Evolutionary conservation across 192 early-diverging fungal genomes (phyloP), one percentile per base, ranked within the genome.

Genomic region (Linnemannia elongata): DNA sequence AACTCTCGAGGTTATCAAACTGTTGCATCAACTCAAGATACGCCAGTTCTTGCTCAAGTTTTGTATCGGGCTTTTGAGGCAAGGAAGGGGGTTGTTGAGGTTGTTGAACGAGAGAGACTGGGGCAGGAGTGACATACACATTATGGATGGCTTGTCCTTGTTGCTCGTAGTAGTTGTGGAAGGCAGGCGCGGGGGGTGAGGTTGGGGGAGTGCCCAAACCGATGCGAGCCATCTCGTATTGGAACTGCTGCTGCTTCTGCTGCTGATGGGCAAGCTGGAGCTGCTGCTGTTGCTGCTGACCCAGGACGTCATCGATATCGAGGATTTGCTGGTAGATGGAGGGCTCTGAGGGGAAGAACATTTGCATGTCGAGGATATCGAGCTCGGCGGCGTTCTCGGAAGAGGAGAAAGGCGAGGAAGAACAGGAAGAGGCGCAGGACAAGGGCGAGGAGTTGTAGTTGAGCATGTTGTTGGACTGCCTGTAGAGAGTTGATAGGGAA

Each of bases 1-100:
- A 81, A 72, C 73, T 78, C 76, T 87, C 80, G 49, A 77, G 57
- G 80, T 87, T 87, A 81, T 87, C 80, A 87, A 77, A 81, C 39
- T 87, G 85, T 30, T 74, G 78, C 79, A 87, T 57, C 85, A 87
- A 78, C 8, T 66, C 49, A 9, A 74, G 83, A 75, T 87, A 87
- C 60, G 80, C 66, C 68, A 78, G 71, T 42, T 81, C 72, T 68
- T 87, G 76, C 70, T 79, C 73, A 22, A 54, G 45, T 42, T 78
- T 66, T 66, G 60, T 66, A 66, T 66, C 60, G 60, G 60, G 76
- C 47, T 75, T 75, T 12, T 54, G 69, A 17, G 24, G 30, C 45
- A 72, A 52, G 8, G 71, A 41, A 10, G 49, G 17, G 35, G 75
- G 74, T n/a, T 76, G 80, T 4, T 79, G 81, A n/a, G 18, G 24